A percentile compares a stretch with the other conserved stretches of the same genome.
Evolutionary conservation across 768 basidiomycete genomes (phyloP).

Genomic region (Tubosaeta sp.): DNA sequence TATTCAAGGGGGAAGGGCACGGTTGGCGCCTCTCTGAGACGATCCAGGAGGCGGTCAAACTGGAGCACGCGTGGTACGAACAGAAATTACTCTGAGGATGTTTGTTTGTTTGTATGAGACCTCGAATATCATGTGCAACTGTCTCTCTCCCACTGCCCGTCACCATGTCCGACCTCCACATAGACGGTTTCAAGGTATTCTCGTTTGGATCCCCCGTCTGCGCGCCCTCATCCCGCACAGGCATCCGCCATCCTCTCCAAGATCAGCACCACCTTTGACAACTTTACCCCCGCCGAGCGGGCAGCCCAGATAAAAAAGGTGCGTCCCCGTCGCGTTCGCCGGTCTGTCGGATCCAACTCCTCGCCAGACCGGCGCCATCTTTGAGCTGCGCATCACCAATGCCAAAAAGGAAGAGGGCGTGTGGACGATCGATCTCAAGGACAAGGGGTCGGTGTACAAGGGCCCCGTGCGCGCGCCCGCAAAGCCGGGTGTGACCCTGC

Average conservation of each 20-base stretch:
- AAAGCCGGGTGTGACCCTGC: conserved; percentile 81
- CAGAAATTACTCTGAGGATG: conserved; percentile 6
- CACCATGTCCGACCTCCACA: conserved; percentile 70
- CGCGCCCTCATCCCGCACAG: conserved; percentile 32
- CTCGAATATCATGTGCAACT: background rate
- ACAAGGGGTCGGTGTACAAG: conserved; percentile 70
- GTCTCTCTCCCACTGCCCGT: too few relatives aligned
- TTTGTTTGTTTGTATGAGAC: background rate
- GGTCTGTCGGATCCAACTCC: background rate
- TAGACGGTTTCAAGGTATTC: conserved; percentile 66
- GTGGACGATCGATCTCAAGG: conserved; percentile 96
- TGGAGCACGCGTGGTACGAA: conserved; percentile 36
- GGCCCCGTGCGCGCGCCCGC: conserved; percentile 45
- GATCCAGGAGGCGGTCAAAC: conserved; percentile 33
- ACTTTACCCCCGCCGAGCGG: conserved; percentile 58
- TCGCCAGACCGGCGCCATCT: conserved; percentile 76
- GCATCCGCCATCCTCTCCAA: conserved; percentile 60
- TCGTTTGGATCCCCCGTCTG: rapidly evolving
- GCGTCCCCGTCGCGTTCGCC: background rate
- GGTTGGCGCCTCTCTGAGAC: conserved; percentile 36
- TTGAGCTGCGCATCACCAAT: conserved; percentile 80
- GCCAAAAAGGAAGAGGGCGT: conserved; percentile 61
- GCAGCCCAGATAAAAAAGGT: conserved; percentile 75
- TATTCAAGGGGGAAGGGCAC: conserved; percentile 45
- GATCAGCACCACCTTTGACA: conserved; percentile 50